Evolutionary conservation across 306 rosid species (phyloP).

Genomic region (Quercus variabilis): DNA sequence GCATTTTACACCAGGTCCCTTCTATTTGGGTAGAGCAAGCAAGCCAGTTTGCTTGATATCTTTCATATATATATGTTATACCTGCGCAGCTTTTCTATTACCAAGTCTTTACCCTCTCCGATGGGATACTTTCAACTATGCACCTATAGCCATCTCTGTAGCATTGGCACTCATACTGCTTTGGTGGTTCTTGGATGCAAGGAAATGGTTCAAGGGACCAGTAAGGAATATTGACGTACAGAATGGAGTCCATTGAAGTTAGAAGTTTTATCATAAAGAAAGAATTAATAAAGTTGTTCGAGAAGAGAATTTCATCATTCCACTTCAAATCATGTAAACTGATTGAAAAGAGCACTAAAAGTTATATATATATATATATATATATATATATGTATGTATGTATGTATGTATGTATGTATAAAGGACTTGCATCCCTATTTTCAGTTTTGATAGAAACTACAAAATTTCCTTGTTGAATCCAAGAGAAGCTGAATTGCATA

Average conservation of each 20-base stretch:
- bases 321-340: background rate
- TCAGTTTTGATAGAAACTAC: too few species aligned
- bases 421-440: too few species aligned
- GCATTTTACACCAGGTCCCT: background rate
- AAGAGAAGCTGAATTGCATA: too few species aligned
- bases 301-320: background rate
- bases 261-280: background rate
- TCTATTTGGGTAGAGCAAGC: slow-evolving; percentile 7
- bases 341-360: background rate
- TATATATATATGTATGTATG: too few species aligned
- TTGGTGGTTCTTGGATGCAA: slow-evolving; percentile 15
- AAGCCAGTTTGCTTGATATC: background rate
- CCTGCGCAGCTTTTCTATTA: background rate
- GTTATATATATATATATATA: background rate
- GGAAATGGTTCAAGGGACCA: slow-evolving; percentile 41
- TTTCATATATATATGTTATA: background rate
- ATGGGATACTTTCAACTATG: slow-evolving; percentile 2
- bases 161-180: background rate
- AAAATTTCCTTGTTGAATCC: too few species aligned
- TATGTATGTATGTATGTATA: too few species aligned
- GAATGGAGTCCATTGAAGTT: background rate
- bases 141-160: background rate
- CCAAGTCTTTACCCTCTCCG: background rate
- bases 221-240: slow-evolving; percentile 24
- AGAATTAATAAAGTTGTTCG: background rate